phyloP scores from a whole-genome alignment of 2,329 filamentous ascomycete species.

The Trichoderma semiorbis region DNA sequence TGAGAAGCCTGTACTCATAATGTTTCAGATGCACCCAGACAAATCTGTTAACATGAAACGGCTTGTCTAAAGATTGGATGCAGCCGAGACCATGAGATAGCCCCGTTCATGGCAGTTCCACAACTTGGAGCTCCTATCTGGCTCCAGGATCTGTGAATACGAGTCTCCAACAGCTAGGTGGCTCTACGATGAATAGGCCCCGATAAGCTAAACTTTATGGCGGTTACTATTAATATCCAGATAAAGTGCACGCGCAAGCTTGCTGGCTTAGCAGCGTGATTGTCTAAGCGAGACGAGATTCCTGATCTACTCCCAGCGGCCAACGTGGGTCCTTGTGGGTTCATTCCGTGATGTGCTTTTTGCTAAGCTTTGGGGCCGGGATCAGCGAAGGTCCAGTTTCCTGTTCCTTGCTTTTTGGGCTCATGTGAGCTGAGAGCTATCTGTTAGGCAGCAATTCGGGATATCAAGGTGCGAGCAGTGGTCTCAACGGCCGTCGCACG shows the following conservation, averaged over 20 bases:
- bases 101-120: neutral
- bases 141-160: neutral
- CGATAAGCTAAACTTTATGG: neutral
- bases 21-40: neutral
- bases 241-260: neutral
- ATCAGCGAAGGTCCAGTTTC: neutral
- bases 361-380: constrained; percentile 11
- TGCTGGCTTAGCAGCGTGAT: neutral
- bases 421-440: neutral
- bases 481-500: neutral
- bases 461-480: neutral
- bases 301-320: neutral
- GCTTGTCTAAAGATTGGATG: neutral
- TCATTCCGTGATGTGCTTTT: constrained; percentile 3
- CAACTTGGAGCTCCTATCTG: neutral
- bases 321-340: constrained; percentile 4
- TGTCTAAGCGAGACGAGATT: neutral
- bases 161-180: neutral
- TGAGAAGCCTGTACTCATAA: neutral
- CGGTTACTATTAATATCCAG: constrained; percentile 1
- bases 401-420: neutral
- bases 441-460: constrained; percentile 11
- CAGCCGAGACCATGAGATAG: neutral
- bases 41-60: neutral
- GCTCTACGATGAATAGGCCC: neutral